Conservation (phyloP, 1,284 basidiomycete genomes). For the Trichosporon faecale region DNA sequence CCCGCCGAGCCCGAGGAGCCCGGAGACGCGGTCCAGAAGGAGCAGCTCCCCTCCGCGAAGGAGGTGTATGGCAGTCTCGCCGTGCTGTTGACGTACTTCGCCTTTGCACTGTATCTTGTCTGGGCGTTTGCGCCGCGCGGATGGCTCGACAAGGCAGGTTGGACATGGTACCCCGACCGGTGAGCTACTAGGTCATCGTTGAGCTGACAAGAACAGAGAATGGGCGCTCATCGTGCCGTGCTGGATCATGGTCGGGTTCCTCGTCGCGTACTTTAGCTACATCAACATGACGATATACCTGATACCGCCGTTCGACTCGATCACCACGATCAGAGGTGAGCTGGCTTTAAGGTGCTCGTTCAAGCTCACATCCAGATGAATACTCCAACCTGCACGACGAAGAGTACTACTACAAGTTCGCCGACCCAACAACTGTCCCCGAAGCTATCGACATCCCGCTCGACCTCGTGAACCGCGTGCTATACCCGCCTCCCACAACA, state of each 20-base stretch:
- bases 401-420: conserved; percentile 35
- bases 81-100: conserved; percentile 70
- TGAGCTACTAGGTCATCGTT: conserved; percentile 47
- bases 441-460: conserved; percentile 77
- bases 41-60: conserved; percentile 34
- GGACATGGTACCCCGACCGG: conserved; percentile 85
- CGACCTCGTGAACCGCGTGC: conserved; percentile 69
- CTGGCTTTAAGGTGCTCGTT: background rate
- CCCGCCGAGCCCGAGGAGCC: conserved; percentile 59
- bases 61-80: conserved; percentile 87
- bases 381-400: conserved; percentile 12
- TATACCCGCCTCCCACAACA: conserved; percentile 53
- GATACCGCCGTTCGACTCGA: conserved; percentile 67
- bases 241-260: conserved; percentile 67
- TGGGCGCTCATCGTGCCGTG: conserved; percentile 82
- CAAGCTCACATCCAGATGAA: conserved; percentile 13
- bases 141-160: conserved; percentile 63
- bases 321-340: conserved; percentile 64
- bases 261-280: conserved; percentile 74
- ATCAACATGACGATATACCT: conserved; percentile 67
- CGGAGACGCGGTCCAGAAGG: conserved; percentile 1
- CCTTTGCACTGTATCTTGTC: conserved; percentile 67
- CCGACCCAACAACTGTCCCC: conserved; percentile 56
- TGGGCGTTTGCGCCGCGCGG: conserved; percentile 60
- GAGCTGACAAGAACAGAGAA: conserved; percentile 58